Conservation (phyloP, 768 basidiomycete genomes). For the Baorangia bicolor region DNA sequence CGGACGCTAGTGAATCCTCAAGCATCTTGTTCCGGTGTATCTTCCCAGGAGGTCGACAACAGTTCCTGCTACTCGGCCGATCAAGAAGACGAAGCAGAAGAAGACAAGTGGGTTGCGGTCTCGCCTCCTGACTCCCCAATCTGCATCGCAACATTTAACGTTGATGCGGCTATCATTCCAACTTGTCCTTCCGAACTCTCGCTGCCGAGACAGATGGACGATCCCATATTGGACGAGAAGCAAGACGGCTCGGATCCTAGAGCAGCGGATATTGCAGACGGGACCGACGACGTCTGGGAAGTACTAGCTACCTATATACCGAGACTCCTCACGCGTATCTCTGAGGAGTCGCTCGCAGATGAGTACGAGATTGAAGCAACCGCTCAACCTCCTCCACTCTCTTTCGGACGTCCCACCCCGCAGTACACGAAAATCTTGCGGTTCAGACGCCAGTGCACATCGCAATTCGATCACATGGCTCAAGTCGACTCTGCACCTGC, state of each 20-base stretch:
- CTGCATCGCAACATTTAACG: not conserved
- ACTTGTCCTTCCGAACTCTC: not conserved
- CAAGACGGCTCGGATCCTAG: not conserved
- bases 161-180: not conserved
- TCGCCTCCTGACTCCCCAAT: not conserved
- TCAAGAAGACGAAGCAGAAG: not conserved
- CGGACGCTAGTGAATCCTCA: not conserved
- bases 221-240: not conserved
- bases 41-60: not conserved
- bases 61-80: slow-evolving; percentile 4
- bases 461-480: not conserved
- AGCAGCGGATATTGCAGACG: not conserved
- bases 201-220: not conserved
- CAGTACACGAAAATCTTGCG: not conserved
- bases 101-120: not conserved
- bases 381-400: not conserved
- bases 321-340: slow-evolving; percentile 2
- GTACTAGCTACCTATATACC: slow-evolving; percentile 1
- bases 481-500: not conserved
- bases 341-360: slow-evolving; percentile 8
- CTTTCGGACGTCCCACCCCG: not conserved
- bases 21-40: not conserved
- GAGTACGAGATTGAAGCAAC: not conserved
- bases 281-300: not conserved
- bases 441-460: not conserved